A percentile compares a stretch with the other conserved stretches of the same genome.
phyloP scores from a whole-genome alignment of 352 stramenopile species.

The Hyaloperonospora brassicae region DNA sequence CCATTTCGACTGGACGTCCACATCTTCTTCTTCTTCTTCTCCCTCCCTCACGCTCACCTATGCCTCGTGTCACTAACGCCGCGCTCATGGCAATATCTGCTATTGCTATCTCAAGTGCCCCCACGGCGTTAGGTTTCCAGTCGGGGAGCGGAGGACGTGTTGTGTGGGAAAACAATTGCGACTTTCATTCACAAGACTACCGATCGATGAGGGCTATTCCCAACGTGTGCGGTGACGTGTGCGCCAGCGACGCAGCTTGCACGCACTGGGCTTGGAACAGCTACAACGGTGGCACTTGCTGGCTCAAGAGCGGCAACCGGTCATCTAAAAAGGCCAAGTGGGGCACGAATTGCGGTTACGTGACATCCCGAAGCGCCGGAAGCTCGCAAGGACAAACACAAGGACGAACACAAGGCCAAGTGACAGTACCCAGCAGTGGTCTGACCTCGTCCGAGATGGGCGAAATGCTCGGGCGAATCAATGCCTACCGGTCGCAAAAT shows the following conservation, averaged over 20 bases:
- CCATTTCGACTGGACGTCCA: constrained; percentile 15
- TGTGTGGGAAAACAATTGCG: constrained; percentile 35
- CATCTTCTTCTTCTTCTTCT: constrained; percentile 3
- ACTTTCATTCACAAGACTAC: constrained; percentile 29
- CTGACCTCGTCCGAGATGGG: constrained; percentile 23
- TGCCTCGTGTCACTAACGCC: constrained; percentile 7
- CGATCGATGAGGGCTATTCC: constrained; percentile 21
- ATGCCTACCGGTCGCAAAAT: constrained; percentile 34
- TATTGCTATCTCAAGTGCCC: constrained; percentile 4
- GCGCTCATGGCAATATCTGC: constrained; percentile 10
- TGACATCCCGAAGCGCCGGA: constrained; percentile 6
- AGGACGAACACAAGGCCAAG: constrained; percentile 10
- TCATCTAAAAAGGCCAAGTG: constrained; percentile 16
- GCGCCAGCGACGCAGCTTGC: constrained; percentile 21
- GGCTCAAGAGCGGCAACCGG: constrained; percentile 32
- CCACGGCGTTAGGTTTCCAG: constrained; percentile 7
- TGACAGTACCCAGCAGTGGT: constrained; percentile 16
- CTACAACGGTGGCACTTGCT: constrained; percentile 31
- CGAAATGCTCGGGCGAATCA: constrained; percentile 43
- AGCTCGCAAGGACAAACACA: neutral
- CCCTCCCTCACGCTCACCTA: neutral
- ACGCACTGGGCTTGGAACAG: constrained; percentile 35
- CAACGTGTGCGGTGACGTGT: constrained; percentile 27
- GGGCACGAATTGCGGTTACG: constrained; percentile 34
- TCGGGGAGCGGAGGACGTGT: constrained; percentile 20